Evolutionary conservation across 352 stramenopile genomes (phyloP), one percentile per base, ranked within the genome.

Genomic region (Elongisporangium senticosum): DNA sequence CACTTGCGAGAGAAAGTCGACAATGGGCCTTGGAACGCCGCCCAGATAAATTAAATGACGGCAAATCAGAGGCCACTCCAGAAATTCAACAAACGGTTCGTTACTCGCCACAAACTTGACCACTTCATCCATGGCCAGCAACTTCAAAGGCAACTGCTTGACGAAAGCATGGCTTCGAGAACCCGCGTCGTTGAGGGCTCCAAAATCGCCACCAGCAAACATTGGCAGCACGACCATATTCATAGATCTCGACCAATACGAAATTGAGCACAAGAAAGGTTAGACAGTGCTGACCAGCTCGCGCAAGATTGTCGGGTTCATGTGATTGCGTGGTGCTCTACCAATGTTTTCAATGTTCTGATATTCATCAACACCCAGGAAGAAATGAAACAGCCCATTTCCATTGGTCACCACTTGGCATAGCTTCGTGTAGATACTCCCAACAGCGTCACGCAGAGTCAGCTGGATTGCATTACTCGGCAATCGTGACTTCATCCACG

Each of bases 221-320:
- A 52, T 52, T 26, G 48, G 48, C n/a, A 52, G 23, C n/a, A 52
- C 23, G 2, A 52, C n/a, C 48, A 52, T 19, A 22, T 52, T 22
- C 4, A 22, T 28, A 7, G 24, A 28, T 28, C 24, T 28, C 24
- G 24, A 28, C 24, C 24, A 28, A 28, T 7, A 28, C 24, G 24
- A 28, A 28, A 28, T 28, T 7, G 24, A 28, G 24, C 24, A 52
- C 10, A 22, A 2, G 17, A 52, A 21, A 1, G 11, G 2, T 22
- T 52, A 8, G 23, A 22, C 20, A 15, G 8, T 19, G 11, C n/a
- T 28, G 24, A 28, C 24, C 7, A 28, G 48, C 48, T 52, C 11
- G 17, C 48, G 23, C 11, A n/a, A n/a, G n/a, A n/a, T n/a, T n/a
- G n/a, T n/a, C n/a, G n/a, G n/a, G n/a, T n/a, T n/a, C n/a, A n/a